A percentile compares a stretch with the other conserved stretches of the same genome.
Conservation (phyloP, 139 green algal genomes). For the Chlorella vulgaris region DNA sequence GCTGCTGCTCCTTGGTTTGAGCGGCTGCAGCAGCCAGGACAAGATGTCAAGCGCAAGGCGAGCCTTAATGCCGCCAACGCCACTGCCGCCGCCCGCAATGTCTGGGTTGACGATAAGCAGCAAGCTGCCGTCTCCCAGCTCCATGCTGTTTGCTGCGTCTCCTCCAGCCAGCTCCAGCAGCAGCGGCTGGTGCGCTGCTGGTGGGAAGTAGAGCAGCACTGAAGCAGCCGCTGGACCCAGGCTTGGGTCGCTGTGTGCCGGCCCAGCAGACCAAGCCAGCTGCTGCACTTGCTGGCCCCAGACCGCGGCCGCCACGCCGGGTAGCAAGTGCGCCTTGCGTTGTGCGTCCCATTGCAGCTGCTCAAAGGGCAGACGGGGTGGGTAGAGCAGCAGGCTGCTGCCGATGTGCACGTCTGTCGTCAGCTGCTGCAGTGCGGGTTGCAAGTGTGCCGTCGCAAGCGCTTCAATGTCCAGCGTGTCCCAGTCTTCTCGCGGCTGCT, state of each 20-base stretch:
- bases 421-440: not conserved
- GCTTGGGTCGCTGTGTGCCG: not conserved
- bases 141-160: not conserved
- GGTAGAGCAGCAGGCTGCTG: not conserved
- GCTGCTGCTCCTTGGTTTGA: not conserved
- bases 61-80: not conserved
- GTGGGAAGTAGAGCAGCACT: not conserved
- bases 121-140: not conserved
- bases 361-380: not conserved
- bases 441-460: not conserved
- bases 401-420: not conserved
- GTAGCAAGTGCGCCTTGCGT: not conserved
- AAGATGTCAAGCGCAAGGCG: not conserved
- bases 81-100: not conserved
- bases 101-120: not conserved
- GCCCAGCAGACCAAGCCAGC: not conserved
- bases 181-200: not conserved
- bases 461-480: not conserved
- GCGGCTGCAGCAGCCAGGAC: constrained; percentile 8
- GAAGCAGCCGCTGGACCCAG: not conserved
- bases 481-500: not conserved
- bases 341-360: constrained; percentile 1
- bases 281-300: constrained; percentile 16
- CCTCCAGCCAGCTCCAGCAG: not conserved
- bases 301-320: not conserved